Percentiles rank a stretch among this genome's conserved stretches.
Conservation (phyloP, 2,329 filamentous ascomycete species). For the Alternaria sp. region DNA sequence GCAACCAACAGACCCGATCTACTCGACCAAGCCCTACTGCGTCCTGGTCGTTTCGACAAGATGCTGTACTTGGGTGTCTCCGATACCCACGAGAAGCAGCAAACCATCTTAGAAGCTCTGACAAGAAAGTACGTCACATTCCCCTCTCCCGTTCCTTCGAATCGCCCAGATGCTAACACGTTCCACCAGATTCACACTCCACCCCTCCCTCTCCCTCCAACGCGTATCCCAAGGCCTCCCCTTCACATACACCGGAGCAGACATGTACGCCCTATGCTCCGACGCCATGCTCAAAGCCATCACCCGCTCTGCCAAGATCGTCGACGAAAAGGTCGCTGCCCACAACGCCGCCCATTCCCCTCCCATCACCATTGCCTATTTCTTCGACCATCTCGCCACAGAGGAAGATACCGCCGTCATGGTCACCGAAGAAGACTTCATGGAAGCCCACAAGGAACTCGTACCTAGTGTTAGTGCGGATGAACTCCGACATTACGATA, state of each 20-base stretch:
- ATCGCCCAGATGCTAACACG: not conserved
- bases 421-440: slow-evolving; percentile 88
- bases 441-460: slow-evolving; percentile 79
- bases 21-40: slow-evolving; percentile 84
- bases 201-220: slow-evolving; percentile 77
- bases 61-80: slow-evolving; percentile 97
- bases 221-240: slow-evolving; percentile 79
- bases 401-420: slow-evolving; percentile 83
- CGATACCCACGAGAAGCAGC: slow-evolving; percentile 95
- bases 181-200: slow-evolving; percentile 74
- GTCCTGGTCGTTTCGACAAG: slow-evolving; percentile 94
- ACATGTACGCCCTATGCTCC: slow-evolving; percentile 95
- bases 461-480: slow-evolving; percentile 94
- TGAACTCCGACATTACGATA: slow-evolving; percentile 89
- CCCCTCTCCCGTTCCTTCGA: not conserved
- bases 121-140: slow-evolving; percentile 80
- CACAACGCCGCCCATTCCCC: slow-evolving; percentile 61
- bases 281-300: slow-evolving; percentile 99
- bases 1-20: slow-evolving; percentile 95
- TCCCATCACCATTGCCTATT: slow-evolving; percentile 84
- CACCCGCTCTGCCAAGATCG: slow-evolving; percentile 81
- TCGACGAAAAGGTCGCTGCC: slow-evolving; percentile 80
- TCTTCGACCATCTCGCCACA: slow-evolving; percentile 90
- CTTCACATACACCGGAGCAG: slow-evolving; percentile 96
- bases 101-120: slow-evolving; percentile 90